Percentiles rank a stretch among this genome's conserved stretches.
phyloP scores from a whole-genome alignment of 805 yeast genomes.

The Cyberlindnera americana region DNA sequence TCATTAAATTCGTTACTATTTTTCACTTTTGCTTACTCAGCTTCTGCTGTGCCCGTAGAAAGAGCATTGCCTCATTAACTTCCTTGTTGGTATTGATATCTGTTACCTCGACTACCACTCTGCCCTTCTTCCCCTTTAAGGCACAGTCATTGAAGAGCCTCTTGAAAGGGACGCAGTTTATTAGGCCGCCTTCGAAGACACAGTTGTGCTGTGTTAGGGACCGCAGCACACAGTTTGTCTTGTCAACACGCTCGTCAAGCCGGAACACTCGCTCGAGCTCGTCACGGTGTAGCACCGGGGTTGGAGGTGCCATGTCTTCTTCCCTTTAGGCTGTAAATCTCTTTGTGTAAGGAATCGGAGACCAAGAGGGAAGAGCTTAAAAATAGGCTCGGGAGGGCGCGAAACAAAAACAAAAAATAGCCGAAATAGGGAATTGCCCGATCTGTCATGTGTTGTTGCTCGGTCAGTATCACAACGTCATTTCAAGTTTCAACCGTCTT shows the following conservation, averaged over 20 bases:
- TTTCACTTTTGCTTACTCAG: conserved; percentile 1
- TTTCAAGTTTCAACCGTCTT: no score
- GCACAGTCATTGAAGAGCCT: conserved; percentile 43
- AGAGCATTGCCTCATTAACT: conserved; percentile 18
- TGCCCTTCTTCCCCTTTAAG: conserved; percentile 22
- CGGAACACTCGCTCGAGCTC: conserved; percentile 32
- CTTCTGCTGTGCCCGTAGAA: conserved; percentile 9
- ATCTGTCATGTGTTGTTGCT: background rate
- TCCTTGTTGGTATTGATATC: conserved; percentile 29
- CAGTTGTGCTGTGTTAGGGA: conserved; percentile 47
- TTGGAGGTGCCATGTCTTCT: conserved; percentile 45
- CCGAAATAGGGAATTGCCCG: background rate
- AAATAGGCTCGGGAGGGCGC: no score
- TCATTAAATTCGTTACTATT: no score
- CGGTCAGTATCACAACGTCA: no score
- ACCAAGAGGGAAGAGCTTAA: no score
- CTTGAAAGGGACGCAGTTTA: conserved; percentile 46
- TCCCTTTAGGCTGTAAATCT: background rate
- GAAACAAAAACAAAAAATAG: no score
- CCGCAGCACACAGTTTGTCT: conserved; percentile 31
- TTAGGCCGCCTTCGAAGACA: conserved; percentile 39
- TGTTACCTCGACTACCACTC: conserved; percentile 37
- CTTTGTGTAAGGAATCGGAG: no score
- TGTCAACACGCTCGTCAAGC: conserved; percentile 12
- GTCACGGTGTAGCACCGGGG: conserved; percentile 40